Conservation (phyloP, 2,329 filamentous ascomycete genomes). For the Seiridium cupressi region DNA sequence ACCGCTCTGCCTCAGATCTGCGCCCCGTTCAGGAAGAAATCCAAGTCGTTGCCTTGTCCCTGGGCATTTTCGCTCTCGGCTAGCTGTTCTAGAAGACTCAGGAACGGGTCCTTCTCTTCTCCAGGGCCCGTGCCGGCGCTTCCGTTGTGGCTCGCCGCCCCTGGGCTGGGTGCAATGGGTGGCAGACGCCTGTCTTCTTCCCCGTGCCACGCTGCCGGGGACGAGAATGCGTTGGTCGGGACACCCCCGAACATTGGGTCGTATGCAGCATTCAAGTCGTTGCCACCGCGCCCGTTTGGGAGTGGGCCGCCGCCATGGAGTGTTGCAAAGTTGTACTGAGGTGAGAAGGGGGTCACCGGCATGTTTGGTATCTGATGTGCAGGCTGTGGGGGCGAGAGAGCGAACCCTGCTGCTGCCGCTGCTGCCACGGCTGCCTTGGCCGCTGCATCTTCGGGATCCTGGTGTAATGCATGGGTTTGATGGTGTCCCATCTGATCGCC, state of each 20-base stretch:
- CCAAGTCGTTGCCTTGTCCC: constrained; percentile 70
- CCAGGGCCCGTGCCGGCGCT: constrained; percentile 46
- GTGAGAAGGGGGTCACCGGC: constrained; percentile 35
- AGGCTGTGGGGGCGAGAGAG: constrained; percentile 25
- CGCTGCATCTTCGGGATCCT: constrained; percentile 28
- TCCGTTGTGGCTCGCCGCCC: constrained; percentile 46
- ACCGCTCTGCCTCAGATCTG: constrained; percentile 18
- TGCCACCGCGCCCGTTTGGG: constrained; percentile 5
- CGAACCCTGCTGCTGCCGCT: constrained; percentile 36
- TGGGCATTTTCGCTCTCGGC: constrained; percentile 74
- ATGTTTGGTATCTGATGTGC: constrained; percentile 29
- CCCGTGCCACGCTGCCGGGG: constrained; percentile 50
- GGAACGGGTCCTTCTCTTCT: constrained; percentile 77
- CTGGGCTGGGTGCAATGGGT: constrained; percentile 40
- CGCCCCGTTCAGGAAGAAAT: constrained; percentile 64
- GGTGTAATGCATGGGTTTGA: constrained; percentile 10
- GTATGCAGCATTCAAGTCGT: constrained; percentile 37
- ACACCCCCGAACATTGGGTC: constrained; percentile 61
- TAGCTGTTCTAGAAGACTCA: constrained; percentile 76
- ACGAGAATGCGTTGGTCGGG: constrained; percentile 52
- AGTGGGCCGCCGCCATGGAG: constrained; percentile 25
- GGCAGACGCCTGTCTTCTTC: constrained; percentile 36
- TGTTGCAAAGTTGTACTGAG: constrained; percentile 39
- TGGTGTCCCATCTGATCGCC: constrained; percentile 27
- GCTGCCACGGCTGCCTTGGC: constrained; percentile 32